phyloP scores from a whole-genome alignment of 1,284 basidiomycete genomes.

The Hortiboletus rubellus region DNA sequence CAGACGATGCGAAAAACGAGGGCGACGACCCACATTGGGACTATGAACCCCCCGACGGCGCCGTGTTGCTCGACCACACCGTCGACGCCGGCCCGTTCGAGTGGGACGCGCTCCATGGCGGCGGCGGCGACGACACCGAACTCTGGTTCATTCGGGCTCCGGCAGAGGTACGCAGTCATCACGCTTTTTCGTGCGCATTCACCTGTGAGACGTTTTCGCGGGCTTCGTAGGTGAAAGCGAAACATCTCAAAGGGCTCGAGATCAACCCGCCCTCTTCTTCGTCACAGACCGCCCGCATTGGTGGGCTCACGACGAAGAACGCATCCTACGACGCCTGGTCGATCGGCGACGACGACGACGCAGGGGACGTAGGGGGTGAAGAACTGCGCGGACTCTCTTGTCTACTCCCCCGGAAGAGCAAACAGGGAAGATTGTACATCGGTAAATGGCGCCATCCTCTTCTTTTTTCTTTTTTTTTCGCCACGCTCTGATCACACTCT shows the following conservation, averaged over 20 bases:
- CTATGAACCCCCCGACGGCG: constrained; percentile 54
- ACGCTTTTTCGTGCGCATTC: no score
- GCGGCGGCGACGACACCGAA: constrained; percentile 60
- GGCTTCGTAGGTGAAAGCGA: constrained; percentile 56
- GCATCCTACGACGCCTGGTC: constrained; percentile 65
- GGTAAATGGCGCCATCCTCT: constrained; percentile 40
- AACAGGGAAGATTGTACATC: constrained; percentile 57
- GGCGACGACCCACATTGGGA: constrained; percentile 53
- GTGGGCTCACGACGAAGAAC: constrained; percentile 52
- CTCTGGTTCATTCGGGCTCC: constrained; percentile 71
- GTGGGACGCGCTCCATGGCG: constrained; percentile 53
- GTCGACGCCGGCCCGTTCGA: constrained; percentile 54
- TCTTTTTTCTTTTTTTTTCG: not conserved
- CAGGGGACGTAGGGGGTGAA: constrained; percentile 51
- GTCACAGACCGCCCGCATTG: constrained; percentile 42
- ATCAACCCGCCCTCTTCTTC: constrained; percentile 46
- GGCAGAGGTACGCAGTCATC: constrained; percentile 51
- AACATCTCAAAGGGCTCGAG: constrained; percentile 53
- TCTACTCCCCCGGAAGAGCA: constrained; percentile 60
- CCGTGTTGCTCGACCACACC: constrained; percentile 42
- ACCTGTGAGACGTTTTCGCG: not conserved
- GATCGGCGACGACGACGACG: constrained; percentile 43
- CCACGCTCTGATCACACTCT: not conserved
- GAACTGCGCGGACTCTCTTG: constrained; percentile 61
- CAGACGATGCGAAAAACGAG: constrained; percentile 46